These are phyloP conservation scores for Linderina pennispora DNA, from an alignment of 192 early-diverging fungal genomes.

Conservation along the genomic window DNA sequence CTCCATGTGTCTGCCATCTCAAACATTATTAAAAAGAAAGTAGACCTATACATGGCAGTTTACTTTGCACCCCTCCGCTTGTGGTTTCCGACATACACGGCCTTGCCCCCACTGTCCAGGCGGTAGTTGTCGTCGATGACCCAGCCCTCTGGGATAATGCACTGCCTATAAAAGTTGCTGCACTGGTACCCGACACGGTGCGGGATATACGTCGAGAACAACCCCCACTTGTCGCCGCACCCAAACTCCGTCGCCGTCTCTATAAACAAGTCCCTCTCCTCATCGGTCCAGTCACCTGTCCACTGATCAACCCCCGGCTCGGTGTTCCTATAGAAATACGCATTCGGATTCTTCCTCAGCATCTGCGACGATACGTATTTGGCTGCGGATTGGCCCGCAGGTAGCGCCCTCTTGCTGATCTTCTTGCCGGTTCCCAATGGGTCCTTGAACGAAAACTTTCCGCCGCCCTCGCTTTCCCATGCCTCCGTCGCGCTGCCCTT, in stretches of 20 bases:
- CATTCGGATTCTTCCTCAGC: slow-evolving; percentile 71
- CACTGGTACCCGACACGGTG: slow-evolving; percentile 47
- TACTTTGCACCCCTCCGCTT: slow-evolving; percentile 6
- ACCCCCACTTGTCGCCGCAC: slow-evolving; percentile 48
- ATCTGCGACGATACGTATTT: slow-evolving; percentile 53
- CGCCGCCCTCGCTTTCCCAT: slow-evolving; percentile 74
- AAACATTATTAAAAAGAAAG: no score
- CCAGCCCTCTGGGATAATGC: slow-evolving; percentile 39
- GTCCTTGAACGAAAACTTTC: slow-evolving; percentile 63
- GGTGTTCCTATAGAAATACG: slow-evolving; percentile 71
- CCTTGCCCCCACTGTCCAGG: slow-evolving; percentile 27
- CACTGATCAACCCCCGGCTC: slow-evolving; percentile 70
- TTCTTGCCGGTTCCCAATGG: slow-evolving; percentile 51
- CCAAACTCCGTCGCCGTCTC: slow-evolving; percentile 36
- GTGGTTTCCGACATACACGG: slow-evolving; percentile 43
- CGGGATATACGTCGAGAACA: slow-evolving; percentile 30
- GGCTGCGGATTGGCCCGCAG: slow-evolving; percentile 38
- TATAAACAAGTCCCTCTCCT: slow-evolving; percentile 56
- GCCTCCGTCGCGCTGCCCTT: slow-evolving; percentile 52
- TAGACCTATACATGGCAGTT: no score
- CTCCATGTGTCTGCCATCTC: no score
- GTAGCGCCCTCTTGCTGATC: slow-evolving; percentile 16
- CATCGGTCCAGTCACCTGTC: slow-evolving; percentile 67
- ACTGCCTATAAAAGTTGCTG: slow-evolving; percentile 49
- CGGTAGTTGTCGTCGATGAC: slow-evolving; percentile 44